These are phyloP conservation scores for Aplosporella prunicola DNA, from an alignment of 2,329 filamentous ascomycete species.

Conservation along the genomic window DNA sequence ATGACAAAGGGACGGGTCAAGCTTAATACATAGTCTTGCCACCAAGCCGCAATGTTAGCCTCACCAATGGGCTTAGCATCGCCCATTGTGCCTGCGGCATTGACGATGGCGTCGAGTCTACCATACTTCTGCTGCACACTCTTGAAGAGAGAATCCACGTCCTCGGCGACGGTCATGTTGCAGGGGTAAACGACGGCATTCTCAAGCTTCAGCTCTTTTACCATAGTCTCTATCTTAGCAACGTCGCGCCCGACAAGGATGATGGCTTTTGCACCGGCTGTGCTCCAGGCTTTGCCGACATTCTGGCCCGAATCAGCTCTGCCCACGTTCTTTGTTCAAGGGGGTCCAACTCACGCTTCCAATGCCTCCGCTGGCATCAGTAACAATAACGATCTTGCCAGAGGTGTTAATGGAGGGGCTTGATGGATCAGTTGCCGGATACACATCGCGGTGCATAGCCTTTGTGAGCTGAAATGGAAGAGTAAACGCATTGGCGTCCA, in stretches of 20 bases:
- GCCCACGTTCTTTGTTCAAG: too few species aligned
- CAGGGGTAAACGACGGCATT: constrained; percentile 11
- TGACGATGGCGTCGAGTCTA: constrained; percentile 18
- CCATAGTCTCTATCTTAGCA: constrained; percentile 14
- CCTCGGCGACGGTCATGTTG: constrained; percentile 14
- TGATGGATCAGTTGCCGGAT: constrained; percentile 15
- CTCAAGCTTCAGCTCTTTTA: too few species aligned
- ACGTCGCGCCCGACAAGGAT: constrained; percentile 20
- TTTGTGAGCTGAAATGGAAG: constrained; percentile 18
- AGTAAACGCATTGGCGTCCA: constrained; percentile 16
- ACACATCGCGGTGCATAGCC: constrained; percentile 16
- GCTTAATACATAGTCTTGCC: constrained; percentile 13
- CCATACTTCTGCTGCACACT: constrained; percentile 16
- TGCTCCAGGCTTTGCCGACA: constrained; percentile 20
- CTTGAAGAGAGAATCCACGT: constrained; percentile 13
- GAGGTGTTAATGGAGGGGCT: constrained; percentile 11
- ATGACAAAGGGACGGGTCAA: too few species aligned
- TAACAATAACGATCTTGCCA: constrained; percentile 18
- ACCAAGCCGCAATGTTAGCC: constrained; percentile 15
- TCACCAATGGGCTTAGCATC: constrained; percentile 12
- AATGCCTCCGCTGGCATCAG: constrained; percentile 21
- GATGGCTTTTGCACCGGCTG: constrained; percentile 20
- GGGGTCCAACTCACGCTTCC: constrained; percentile 22
- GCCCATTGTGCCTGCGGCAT: constrained; percentile 15
- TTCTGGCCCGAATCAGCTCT: too few species aligned